phyloP scores from a whole-genome alignment of 306 rosid species.

The Cotoneaster glaucophyllus region DNA sequence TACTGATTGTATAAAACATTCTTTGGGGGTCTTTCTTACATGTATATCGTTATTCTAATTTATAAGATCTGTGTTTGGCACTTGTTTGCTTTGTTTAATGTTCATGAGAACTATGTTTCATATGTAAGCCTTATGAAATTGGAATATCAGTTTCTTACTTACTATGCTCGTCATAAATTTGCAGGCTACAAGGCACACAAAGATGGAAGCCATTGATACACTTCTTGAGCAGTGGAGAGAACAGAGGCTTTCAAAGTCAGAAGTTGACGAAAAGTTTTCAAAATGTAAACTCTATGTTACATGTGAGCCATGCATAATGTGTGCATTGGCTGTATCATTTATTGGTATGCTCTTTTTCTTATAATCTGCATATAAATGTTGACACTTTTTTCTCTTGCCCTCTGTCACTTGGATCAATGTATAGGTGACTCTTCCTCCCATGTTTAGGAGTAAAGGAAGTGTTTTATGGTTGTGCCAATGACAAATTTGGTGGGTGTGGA shows the following conservation, averaged over 20 bases:
- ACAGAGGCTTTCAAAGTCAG: slow-evolving; percentile 45
- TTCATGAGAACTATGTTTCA: background rate
- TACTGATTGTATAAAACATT: background rate
- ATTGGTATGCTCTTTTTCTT: slow-evolving; percentile 36
- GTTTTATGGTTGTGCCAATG: slow-evolving; percentile 80
- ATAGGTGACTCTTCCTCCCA: slow-evolving; percentile 4
- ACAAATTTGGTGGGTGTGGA: slow-evolving; percentile 99
- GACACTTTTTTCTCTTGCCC: background rate
- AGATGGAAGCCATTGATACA: slow-evolving; percentile 88
- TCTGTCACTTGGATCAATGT: slow-evolving; percentile 5
- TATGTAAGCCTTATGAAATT: background rate
- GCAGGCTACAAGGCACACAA: slow-evolving; percentile 97
- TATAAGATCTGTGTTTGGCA: background rate
- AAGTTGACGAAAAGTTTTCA: slow-evolving; percentile 59
- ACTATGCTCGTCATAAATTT: slow-evolving; percentile 8
- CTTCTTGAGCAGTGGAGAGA: slow-evolving; percentile 70
- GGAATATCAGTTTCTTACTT: background rate
- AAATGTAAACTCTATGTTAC: slow-evolving; percentile 76
- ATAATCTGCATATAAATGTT: background rate
- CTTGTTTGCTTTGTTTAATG: background rate
- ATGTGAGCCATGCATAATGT: slow-evolving; percentile 98
- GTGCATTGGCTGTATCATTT: slow-evolving; percentile 75
- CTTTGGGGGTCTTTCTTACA: background rate
- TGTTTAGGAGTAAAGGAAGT: slow-evolving; percentile 67
- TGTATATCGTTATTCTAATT: background rate